A percentile compares a stretch with the other conserved stretches of the same genome.
These are phyloP conservation scores for Fusarium beomiforme DNA, from an alignment of 2,329 filamentous ascomycete genomes.

Conservation along the genomic window DNA sequence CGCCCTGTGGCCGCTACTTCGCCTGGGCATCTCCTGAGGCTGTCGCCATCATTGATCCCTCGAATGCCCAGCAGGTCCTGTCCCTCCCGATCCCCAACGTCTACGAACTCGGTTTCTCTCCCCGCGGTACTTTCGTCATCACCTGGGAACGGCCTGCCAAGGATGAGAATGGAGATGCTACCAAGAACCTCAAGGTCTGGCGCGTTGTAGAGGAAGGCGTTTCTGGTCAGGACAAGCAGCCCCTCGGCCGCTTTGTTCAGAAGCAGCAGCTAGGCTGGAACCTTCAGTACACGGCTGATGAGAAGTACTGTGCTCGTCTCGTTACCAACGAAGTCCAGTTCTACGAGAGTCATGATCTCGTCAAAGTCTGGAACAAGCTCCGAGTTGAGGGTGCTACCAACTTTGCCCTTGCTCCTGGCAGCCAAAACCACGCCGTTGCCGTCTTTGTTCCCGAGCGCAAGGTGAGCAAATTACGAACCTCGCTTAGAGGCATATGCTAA, in stretches of 20 bases:
- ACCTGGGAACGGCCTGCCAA: slow-evolving; percentile 96
- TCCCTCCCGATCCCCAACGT: slow-evolving; percentile 83
- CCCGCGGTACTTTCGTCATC: slow-evolving; percentile 89
- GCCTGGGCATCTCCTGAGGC: slow-evolving; percentile 91
- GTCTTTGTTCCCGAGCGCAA: slow-evolving; percentile 97
- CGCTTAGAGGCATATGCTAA: slow-evolving; percentile 18
- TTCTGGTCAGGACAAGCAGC: slow-evolving; percentile 71
- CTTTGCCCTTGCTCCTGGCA: slow-evolving; percentile 88
- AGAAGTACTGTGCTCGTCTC: slow-evolving; percentile 89
- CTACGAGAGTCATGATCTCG: slow-evolving; percentile 87
- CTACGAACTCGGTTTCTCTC: slow-evolving; percentile 95
- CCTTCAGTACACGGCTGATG: slow-evolving; percentile 93
- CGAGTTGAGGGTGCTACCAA: slow-evolving; percentile 89
- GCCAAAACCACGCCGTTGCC: slow-evolving; percentile 86
- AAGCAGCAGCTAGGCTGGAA: slow-evolving; percentile 97
- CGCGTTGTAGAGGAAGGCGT: slow-evolving; percentile 77
- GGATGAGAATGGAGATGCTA: slow-evolving; percentile 91
- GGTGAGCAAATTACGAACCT: slow-evolving; percentile 57
- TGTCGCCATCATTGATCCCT: slow-evolving; percentile 86
- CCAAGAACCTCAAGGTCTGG: slow-evolving; percentile 98
- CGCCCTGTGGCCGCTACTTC: slow-evolving; percentile 94
- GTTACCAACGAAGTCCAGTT: slow-evolving; percentile 99
- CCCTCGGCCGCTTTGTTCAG: slow-evolving; percentile 91
- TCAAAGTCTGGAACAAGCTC: slow-evolving; percentile 94
- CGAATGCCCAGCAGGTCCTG: slow-evolving; percentile 77